Evolutionary conservation across 2,329 filamentous ascomycete genomes (phyloP).

Genomic region (Ascochyta pisi): DNA sequence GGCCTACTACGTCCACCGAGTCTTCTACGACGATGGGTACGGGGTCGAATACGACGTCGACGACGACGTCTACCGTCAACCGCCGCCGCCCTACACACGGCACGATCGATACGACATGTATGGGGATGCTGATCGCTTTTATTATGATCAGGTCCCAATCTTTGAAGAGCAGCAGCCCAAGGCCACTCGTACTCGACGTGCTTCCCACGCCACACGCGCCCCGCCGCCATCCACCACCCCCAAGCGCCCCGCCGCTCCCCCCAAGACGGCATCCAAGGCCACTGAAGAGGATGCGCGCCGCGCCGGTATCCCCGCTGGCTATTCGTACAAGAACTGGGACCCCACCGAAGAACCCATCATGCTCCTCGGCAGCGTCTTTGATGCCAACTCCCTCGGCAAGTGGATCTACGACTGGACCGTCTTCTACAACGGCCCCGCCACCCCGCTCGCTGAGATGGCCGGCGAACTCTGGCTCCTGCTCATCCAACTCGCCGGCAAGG

Average conservation of each 20-base stretch:
- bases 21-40: conserved; percentile 60
- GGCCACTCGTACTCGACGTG: conserved; percentile 59
- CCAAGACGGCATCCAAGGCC: conserved; percentile 55
- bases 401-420: conserved; percentile 99
- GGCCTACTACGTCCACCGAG: conserved; percentile 63
- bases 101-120: conserved; percentile 62
- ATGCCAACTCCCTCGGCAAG: conserved; percentile 95
- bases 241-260: conserved; percentile 42
- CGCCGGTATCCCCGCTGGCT: conserved; percentile 81
- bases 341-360: conserved; percentile 92
- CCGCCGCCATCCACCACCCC: conserved; percentile 43
- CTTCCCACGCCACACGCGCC: conserved; percentile 60
- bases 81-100: conserved; percentile 58
- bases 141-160: conserved; percentile 58
- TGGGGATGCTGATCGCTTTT: conserved; percentile 62
- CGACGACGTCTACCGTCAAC: conserved; percentile 54
- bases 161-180: conserved; percentile 53
- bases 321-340: conserved; percentile 98
- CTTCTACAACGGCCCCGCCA: conserved; percentile 81
- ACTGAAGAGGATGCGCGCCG: conserved; percentile 70
- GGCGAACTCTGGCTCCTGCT: conserved; percentile 95
- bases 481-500: conserved; percentile 91
- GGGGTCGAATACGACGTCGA: conserved; percentile 57
- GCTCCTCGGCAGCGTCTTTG: conserved; percentile 92
- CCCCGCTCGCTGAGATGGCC: conserved; percentile 87